These are phyloP conservation scores for Botrytis fabae DNA, from an alignment of 2,329 filamentous ascomycete species.

Conservation along the genomic window DNA sequence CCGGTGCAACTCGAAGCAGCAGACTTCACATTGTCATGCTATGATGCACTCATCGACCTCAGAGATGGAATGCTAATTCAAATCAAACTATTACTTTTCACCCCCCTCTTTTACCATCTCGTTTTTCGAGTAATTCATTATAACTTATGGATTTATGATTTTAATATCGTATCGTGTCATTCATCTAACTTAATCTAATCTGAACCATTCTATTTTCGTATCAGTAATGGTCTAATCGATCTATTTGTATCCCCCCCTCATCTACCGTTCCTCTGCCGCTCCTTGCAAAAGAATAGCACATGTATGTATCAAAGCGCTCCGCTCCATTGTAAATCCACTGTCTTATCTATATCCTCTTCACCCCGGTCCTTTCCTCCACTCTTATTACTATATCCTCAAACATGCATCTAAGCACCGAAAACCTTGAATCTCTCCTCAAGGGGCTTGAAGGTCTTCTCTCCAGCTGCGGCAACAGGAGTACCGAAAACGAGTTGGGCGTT, in stretches of 20 bases:
- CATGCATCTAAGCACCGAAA: slow-evolving; percentile 46
- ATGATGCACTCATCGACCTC: no score
- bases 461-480: slow-evolving; percentile 54
- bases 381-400: not conserved
- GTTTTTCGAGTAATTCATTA: not conserved
- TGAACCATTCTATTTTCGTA: not conserved
- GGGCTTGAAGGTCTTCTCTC: slow-evolving; percentile 64
- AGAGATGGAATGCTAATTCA: not conserved
- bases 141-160: rapidly evolving
- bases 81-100: not conserved
- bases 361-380: not conserved
- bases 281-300: not conserved
- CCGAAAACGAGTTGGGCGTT: slow-evolving; percentile 86
- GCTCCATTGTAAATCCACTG: not conserved
- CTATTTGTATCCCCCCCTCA: not conserved
- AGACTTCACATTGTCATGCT: not conserved
- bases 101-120: not conserved
- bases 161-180: not conserved
- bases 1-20: no score
- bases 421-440: slow-evolving; percentile 68
- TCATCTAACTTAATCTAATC: not conserved
- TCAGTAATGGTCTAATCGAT: not conserved
- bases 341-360: not conserved
- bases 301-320: not conserved
- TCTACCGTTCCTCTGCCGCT: not conserved